Evolutionary conservation across 495 filamentous ascomycete genomes (phyloP), one percentile per base, ranked within the genome.

Genomic region (Aeminium ludgeri): DNA sequence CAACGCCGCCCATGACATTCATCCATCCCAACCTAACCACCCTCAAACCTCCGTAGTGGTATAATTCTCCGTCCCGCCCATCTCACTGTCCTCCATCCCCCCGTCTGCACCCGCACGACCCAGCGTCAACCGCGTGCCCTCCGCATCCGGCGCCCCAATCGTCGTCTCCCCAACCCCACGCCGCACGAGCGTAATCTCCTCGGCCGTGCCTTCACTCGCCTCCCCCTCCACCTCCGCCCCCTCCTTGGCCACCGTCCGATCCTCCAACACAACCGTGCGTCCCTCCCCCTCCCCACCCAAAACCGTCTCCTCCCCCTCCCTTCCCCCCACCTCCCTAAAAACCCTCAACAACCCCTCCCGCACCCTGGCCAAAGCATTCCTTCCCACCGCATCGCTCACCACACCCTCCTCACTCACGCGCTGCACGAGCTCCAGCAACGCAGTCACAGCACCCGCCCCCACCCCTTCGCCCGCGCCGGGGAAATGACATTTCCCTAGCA

Each of bases 401-500:
- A 61, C 39, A 18, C 46, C 43, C 8, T 12, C 43, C 36, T 63
- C 56, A 6, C 49, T 40, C 11, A 53, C 56, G 40, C 59, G 58
- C 4, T 35, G 40, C 19, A 56, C 38, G 10, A 54, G 19, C 15
- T 41, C 33, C 43, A 58, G 23, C 57, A 68, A 6, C 48, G 49
- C 29, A 27, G 46, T 34, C 51, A 43, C 57, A 49, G 28, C 55
- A 53, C 28, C 55, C 2, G 60, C 54, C 6, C 23, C n/a, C n/a
- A n/a, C n/a, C n/a, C n/a, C n/a, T n/a, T n/a, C 37, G 19, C 43
- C 46, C 4, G 30, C 35, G 11, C 39, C 43, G 73, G 82, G 73
- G 43, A 95, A 68, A 57, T 83, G 77, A 11, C 94, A 66, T 61
- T 96, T 97, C 40, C 71, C 74, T 17, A 96, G 66, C 31, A 95